Evolutionary conservation across 768 basidiomycete genomes (phyloP), one percentile per base, ranked within the genome.

Genomic region (Strobilomyces echinocephalus): DNA sequence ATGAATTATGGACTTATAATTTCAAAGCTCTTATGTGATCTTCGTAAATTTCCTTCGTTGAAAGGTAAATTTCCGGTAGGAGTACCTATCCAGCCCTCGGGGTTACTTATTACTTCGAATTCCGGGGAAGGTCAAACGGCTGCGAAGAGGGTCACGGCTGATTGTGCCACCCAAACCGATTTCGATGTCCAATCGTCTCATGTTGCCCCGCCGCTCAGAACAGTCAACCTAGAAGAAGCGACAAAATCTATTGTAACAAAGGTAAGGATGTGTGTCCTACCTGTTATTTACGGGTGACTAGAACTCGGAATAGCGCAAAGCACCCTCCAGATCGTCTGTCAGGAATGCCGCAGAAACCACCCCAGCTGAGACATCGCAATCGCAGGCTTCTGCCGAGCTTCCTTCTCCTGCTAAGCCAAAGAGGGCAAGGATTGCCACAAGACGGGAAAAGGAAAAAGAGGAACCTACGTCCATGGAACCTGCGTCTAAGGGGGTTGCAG

Each of bases 11-110:
- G n/a, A 42, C 59, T 62, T 9, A 68, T 35, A 35, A 12, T 11
- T 30, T 45, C 30, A n/a, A 54, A 78, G 77, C 62, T 76, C 55
- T 57, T 79, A 16, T 78, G 73, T 56, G 71, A 68, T 54, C 62
- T 78, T 44, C 73, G 64, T 46, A 53, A 61, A 18, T 47, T 55
- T 31, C 40, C 60, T 52, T 44, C 57, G 45, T 15, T 60, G 51
- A 59, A 53, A 56, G 43, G 59, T 49, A 49, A 52, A 24, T 45
- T 49, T 16, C 35, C 45, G 1, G 45, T 24, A 42, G 46, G 48
- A 33, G 38, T 49, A 15, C 31, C 49, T 16, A n/a, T 31, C 14
- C 53, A 38, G 9, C 36, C 16, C 3, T 43, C 35, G 2, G 36
- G 26, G 20, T 14, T 42, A 28, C 39, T 40, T 42, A n/a, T 44